These are phyloP conservation scores for Venturia effusa DNA, from an alignment of 2,329 filamentous ascomycete species.

Conservation along the genomic window DNA sequence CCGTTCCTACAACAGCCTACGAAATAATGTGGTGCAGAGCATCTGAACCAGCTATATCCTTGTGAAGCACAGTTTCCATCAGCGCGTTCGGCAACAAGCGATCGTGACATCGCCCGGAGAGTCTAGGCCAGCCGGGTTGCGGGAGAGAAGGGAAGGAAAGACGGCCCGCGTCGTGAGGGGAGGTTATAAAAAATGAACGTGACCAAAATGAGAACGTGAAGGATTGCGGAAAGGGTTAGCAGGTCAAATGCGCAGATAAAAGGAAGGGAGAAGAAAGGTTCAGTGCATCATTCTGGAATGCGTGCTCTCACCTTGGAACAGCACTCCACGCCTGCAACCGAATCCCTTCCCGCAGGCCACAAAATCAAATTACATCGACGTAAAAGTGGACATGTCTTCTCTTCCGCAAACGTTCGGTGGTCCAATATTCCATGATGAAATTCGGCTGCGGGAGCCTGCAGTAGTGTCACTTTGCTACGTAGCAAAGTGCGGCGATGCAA, in stretches of 20 bases:
- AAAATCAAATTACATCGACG: neutral
- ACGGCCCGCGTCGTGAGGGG: neutral
- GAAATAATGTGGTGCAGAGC: neutral
- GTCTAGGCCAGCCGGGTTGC: neutral
- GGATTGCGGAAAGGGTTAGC: neutral
- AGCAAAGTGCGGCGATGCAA: neutral
- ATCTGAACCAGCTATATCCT: neutral
- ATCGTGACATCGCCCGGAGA: neutral
- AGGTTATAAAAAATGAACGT: neutral
- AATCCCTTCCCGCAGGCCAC: neutral
- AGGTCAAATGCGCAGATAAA: neutral
- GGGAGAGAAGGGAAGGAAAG: neutral
- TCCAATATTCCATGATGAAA: neutral
- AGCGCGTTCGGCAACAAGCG: neutral
- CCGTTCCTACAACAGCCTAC: neutral
- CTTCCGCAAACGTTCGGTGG: neutral
- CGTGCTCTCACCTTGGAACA: neutral
- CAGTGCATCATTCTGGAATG: neutral
- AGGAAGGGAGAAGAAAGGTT: neutral
- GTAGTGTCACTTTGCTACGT: neutral
- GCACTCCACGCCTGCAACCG: neutral
- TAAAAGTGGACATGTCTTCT: neutral
- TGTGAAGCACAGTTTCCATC: neutral
- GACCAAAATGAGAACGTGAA: neutral
- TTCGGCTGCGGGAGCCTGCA: neutral